Base-by-base conservation (phyloP, 495 filamentous ascomycete species). In the Penicillium lagena region DNA sequence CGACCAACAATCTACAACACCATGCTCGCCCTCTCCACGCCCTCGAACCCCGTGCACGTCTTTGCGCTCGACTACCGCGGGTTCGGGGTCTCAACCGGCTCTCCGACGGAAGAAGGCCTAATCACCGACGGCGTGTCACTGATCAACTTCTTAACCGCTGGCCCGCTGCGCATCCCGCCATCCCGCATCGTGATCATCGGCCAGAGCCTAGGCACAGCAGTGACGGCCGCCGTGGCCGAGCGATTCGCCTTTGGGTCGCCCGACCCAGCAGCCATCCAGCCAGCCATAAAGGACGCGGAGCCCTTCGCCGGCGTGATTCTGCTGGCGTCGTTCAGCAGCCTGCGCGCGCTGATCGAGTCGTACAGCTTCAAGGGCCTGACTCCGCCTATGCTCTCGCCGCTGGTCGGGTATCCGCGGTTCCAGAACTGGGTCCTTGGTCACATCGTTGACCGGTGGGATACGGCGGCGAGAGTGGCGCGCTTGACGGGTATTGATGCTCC, bases 1-100 rank as follows among this genome's bases (percentile, higher is more conserved):
- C 61, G 71, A 29, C 71, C 71, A 34, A 59, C 64, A 27, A 67
- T 52, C 39, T 72, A 73, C 43, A 68, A 64, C 22, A 56, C 62
- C 35, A 40, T 70, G 29, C 50, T 73, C 2, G 61, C 60, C 7
- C 55, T 74, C 7, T 74, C 73, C 0, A 72, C 73, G 4, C 71
- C 70, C 1, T 61, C 60, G 10, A 64, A 73, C 36, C 74, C 76
- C 29, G 75, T 85, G 9, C 85, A 88, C 53, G 66, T 87, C 42
- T 66, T 90, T 36, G 68, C 82, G 17, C 74, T 96, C 43, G 89
- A 95, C 70, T 96, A 96, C 65, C 85, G 93, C 27, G 93, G 93
- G 27, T 96, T 87, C 54, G 91, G 90, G 7, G 71, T 79, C 27
- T 90, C 85, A 13, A 86, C 84, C 11, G 90, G 91, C 22, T 68